Percentiles rank a stretch among this genome's conserved stretches.
phyloP scores from a whole-genome alignment of 495 filamentous ascomycete species.

The Aspergillus conjunctus region DNA sequence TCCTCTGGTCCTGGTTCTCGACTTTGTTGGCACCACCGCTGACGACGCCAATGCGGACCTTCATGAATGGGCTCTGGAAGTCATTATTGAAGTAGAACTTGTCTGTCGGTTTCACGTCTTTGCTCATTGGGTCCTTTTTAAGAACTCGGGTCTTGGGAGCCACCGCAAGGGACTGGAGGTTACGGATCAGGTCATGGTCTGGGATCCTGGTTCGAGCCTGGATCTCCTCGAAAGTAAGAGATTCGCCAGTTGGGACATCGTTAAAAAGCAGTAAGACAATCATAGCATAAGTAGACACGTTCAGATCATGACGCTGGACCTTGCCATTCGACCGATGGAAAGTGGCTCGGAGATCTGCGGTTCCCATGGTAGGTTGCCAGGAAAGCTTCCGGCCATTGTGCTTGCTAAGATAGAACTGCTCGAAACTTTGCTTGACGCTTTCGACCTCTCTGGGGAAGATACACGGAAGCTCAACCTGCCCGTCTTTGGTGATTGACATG shows the following conservation, averaged over 20 bases:
- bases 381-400: constrained; percentile 85
- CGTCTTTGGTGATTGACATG: constrained; percentile 66
- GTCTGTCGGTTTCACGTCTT: constrained; percentile 78
- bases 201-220: constrained; percentile 84
- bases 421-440: constrained; percentile 78
- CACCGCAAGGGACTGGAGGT: constrained; percentile 83
- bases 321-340: constrained; percentile 75
- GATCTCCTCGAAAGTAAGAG: constrained; percentile 81
- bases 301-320: constrained; percentile 82
- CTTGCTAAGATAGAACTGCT: constrained; percentile 84
- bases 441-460: constrained; percentile 78
- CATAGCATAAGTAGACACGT: constrained; percentile 92
- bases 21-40: constrained; percentile 71
- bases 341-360: constrained; percentile 78
- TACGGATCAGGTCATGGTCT: constrained; percentile 71
- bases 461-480: constrained; percentile 53
- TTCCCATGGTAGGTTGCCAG: constrained; percentile 82
- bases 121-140: constrained; percentile 79
- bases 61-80: constrained; percentile 79
- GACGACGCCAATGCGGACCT: constrained; percentile 83
- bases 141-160: constrained; percentile 81
- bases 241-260: constrained; percentile 63
- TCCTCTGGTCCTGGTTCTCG: constrained; percentile 79
- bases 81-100: constrained; percentile 81
- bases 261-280: constrained; percentile 90